Conservation (phyloP, 2,329 filamentous ascomycete species). For the Acrocalymma vagum region DNA sequence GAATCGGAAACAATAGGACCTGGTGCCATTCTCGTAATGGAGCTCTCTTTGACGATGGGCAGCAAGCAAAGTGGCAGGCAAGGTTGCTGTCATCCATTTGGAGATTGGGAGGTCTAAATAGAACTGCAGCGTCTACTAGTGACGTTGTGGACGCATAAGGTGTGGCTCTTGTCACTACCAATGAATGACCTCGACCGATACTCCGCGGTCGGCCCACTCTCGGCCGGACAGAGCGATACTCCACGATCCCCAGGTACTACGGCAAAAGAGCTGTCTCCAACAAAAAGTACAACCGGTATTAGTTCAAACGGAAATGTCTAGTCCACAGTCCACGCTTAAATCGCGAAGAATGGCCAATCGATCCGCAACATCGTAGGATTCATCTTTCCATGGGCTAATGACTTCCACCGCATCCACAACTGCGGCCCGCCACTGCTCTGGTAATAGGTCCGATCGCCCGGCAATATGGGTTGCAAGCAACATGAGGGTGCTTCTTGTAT, state of each 20-base stretch:
- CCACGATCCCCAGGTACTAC: slow-evolving; percentile 1
- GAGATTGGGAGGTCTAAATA: too few species aligned
- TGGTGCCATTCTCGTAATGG: slow-evolving; percentile 1
- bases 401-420: not conserved
- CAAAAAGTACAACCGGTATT: too few species aligned
- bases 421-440: slow-evolving; percentile 3
- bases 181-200: too few species aligned
- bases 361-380: not conserved
- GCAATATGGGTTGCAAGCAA: slow-evolving; percentile 11
- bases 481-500: slow-evolving; percentile 13
- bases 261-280: too few species aligned
- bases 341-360: not conserved
- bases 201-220: too few species aligned
- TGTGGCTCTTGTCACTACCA: too few species aligned
- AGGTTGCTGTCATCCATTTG: too few species aligned
- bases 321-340: not conserved
- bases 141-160: too few species aligned
- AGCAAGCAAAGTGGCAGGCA: too few species aligned
- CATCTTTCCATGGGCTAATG: not conserved
- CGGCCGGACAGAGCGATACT: slow-evolving; percentile 3
- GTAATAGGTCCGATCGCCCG: slow-evolving; percentile 4
- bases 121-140: too few species aligned
- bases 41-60: too few species aligned
- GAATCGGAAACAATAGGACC: not conserved
- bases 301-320: too few species aligned